Evolutionary conservation across 805 yeast genomes (phyloP).

Genomic region (Lachancea meyersii): DNA sequence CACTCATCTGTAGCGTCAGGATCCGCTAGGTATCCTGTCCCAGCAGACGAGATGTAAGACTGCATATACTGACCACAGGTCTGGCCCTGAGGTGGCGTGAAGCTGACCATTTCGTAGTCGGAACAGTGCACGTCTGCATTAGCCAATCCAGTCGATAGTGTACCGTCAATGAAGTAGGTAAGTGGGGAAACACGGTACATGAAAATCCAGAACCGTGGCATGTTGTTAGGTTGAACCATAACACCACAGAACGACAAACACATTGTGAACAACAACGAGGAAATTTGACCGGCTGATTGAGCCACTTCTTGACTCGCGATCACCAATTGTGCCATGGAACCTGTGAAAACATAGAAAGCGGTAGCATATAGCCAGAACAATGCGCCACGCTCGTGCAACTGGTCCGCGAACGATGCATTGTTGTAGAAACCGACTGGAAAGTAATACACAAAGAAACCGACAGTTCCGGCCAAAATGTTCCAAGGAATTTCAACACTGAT

Average conservation of each 20-base stretch:
- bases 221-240: slow-evolving; percentile 45
- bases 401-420: slow-evolving; percentile 50
- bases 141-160: slow-evolving; percentile 51
- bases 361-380: slow-evolving; percentile 41
- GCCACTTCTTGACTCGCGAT: slow-evolving; percentile 54
- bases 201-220: slow-evolving; percentile 77
- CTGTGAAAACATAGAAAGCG: slow-evolving; percentile 48
- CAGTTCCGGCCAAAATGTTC: slow-evolving; percentile 55
- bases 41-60: slow-evolving; percentile 29
- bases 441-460: slow-evolving; percentile 57
- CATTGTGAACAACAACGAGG: slow-evolving; percentile 52
- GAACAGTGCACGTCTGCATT: slow-evolving; percentile 44
- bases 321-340: slow-evolving; percentile 52
- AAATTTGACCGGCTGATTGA: slow-evolving; percentile 59
- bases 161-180: slow-evolving; percentile 55
- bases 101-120: slow-evolving; percentile 39
- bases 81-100: slow-evolving; percentile 48
- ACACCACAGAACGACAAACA: slow-evolving; percentile 75
- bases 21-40: slow-evolving; percentile 46
- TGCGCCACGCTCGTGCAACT: slow-evolving; percentile 50
- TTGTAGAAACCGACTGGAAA: slow-evolving; percentile 64
- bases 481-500: slow-evolving; percentile 62
- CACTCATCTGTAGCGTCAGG: slow-evolving; percentile 46
- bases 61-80: slow-evolving; percentile 54
- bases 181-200: slow-evolving; percentile 71